Evolutionary conservation across 805 yeast species (phyloP), one percentile per base, ranked within the genome.

Genomic region (Maudiozyma bulderi): DNA sequence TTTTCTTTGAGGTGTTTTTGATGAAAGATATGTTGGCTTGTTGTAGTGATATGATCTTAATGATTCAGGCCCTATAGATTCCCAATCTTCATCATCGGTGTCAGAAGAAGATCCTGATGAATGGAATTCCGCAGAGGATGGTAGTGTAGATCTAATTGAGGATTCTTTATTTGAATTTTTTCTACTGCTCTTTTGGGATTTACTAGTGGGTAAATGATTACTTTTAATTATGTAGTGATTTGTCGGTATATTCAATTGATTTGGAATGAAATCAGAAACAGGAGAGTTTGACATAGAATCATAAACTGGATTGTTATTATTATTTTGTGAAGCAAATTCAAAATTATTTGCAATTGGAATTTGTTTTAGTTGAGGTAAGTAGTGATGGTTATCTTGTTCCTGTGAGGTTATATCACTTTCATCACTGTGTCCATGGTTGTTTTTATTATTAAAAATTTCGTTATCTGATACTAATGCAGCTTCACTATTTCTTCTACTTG

Each of bases 41-140:
- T 14, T 13, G 14, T 35, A 35, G 20, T 29, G 14, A 1, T 13
- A 20, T 8, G 42, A 68, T 44, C 85, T 69, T 50, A 87, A 69
- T 40, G 78, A 70, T 37, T 77, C 81, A 0, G 96, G 87, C 1
- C 96, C 96, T 47, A 90, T 83, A 0, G 88, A 71, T 53, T 82
- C 85, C 99, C 99, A 91, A 66, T 91, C 98, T 66, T 91, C 99
- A 61, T 91, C 98, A 65, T 91, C 99, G 0, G 99, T 91, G 59
- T 87, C 95, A 42, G 81, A 75, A 47, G 76, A 46, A 68, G 68
- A 57, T 14, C 8, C 20, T n/a, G 34, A 4, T 20, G 57, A 20
- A 20, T 20, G 26, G 26, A 20, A 20, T 20, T 20, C 26, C 3
- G 26, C 26, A 20, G 26, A 20, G 26, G 26, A 20, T 20, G 26